Base-by-base conservation (phyloP, 331 rosid species). In the Prunus yedoensis region DNA sequence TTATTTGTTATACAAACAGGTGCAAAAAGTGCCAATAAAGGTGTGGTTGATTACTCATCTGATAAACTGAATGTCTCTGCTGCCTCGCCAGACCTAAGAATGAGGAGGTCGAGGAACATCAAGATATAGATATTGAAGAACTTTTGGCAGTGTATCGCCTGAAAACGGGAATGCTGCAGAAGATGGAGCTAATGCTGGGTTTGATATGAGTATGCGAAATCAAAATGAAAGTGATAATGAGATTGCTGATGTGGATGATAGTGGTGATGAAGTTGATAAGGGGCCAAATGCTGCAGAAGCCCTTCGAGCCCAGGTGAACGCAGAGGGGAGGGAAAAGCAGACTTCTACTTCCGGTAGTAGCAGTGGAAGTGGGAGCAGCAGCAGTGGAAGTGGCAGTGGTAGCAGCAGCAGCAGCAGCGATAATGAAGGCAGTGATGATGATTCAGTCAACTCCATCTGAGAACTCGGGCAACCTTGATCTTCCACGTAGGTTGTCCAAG, bases 241-340 rank as follows among this genome's bases (percentile, higher is more conserved):
- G 83, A 88, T 94, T 3, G 96, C 92, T 20, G 99, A 92, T 74
- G 95, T 94, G 72, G 93, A 87, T 66, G 99, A 81, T 66, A 94
- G 99, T 25, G 96, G 92, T 5, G 92, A 94, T 65, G 97, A 91
- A 82, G 91, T 82, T 51, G 93, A 92, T 61, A 92, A 86, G 85
- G 96, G 97, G 46, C 93, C 90, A 50, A 92, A 88, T 84, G 97
- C 97, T 13, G 96, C 97, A 35, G 99, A 88, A 81, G 92, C 93
- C 65, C 96, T 88, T 49, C 69, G 87, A 83, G 93, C 93, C 16
- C 96, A 91, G 81, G 93, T 91, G 64, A 87, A 80, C 75, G 90
- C 96, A 0, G 91, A 84, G 85, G 92, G 81, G 71, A 87, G 86
- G 78, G 83, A 78, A 3, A 80, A 79, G 67, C 93, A 79, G 76